A percentile compares a stretch with the other conserved stretches of the same genome.
phyloP scores from a whole-genome alignment of 768 basidiomycete species.

The Wakefieldia striispora region DNA sequence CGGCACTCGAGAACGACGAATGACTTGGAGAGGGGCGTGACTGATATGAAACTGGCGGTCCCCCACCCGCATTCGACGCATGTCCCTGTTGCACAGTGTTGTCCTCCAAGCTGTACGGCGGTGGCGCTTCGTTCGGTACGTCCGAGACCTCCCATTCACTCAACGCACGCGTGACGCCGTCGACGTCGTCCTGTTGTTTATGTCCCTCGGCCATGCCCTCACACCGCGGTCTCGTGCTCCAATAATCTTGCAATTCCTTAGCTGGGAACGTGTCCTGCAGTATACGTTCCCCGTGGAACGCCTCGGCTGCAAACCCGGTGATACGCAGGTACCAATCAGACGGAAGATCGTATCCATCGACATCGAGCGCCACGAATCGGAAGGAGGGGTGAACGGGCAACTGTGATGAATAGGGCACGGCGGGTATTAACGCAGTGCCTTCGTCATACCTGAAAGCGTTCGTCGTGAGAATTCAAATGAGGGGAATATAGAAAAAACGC shows the following conservation, averaged over 20 bases:
- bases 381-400: slow-evolving; percentile 61
- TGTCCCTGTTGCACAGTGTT: neutral
- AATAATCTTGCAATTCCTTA: slow-evolving; percentile 76
- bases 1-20: slow-evolving; percentile 2
- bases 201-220: slow-evolving; percentile 32
- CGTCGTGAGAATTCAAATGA: neutral
- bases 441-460: slow-evolving; percentile 64
- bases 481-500: slow-evolving; percentile 14
- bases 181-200: slow-evolving; percentile 23
- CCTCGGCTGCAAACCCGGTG: slow-evolving; percentile 68
- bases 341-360: slow-evolving; percentile 74
- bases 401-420: slow-evolving; percentile 53
- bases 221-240: slow-evolving; percentile 59
- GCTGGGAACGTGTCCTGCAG: slow-evolving; percentile 62
- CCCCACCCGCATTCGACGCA: neutral
- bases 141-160: slow-evolving; percentile 41
- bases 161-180: slow-evolving; percentile 31
- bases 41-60: neutral
- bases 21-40: slow-evolving; percentile 11
- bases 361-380: slow-evolving; percentile 70
- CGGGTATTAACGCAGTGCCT: slow-evolving; percentile 81
- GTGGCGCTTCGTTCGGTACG: slow-evolving; percentile 50
- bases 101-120: slow-evolving; percentile 64
- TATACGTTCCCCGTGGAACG: slow-evolving; percentile 59
- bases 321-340: slow-evolving; percentile 88